A percentile compares a stretch with the other conserved stretches of the same genome.
phyloP scores from a whole-genome alignment of 805 yeast species.

The Brettanomyces naardenensis region DNA sequence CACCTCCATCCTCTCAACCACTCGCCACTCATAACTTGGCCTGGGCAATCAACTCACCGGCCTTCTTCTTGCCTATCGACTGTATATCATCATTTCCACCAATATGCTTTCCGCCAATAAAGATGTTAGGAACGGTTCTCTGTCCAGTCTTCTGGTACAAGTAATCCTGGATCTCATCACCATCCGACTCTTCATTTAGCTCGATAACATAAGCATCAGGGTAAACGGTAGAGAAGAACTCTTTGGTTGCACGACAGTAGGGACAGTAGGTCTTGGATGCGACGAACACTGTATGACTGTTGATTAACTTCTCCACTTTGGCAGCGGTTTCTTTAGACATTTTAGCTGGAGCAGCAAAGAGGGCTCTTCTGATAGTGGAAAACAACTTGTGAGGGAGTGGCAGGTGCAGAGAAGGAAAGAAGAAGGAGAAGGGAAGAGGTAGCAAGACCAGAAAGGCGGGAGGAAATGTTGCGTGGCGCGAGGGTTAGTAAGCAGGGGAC shows the following conservation, averaged over 20 bases:
- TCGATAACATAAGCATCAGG: constrained; percentile 48
- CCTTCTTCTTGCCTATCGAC: constrained; percentile 37
- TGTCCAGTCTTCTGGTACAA: constrained; percentile 75
- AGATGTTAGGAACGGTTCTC: constrained; percentile 88
- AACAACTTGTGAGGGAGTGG: constrained; percentile 19
- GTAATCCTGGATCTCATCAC: constrained; percentile 75
- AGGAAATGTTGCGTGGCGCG: no score
- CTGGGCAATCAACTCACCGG: neutral
- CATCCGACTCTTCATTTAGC: constrained; percentile 53
- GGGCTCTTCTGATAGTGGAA: constrained; percentile 20
- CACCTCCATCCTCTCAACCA: no score
- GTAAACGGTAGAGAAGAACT: constrained; percentile 28
- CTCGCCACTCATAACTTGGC: neutral
- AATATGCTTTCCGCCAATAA: constrained; percentile 83
- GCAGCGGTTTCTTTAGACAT: constrained; percentile 50
- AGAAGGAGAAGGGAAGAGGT: neutral
- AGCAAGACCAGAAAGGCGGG: no score
- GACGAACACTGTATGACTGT: constrained; percentile 59
- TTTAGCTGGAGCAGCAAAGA: constrained; percentile 32
- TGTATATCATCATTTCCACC: constrained; percentile 94
- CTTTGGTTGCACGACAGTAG: constrained; percentile 46
- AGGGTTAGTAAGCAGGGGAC: no score
- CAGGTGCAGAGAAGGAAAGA: neutral
- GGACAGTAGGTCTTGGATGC: constrained; percentile 81
- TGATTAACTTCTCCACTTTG: constrained; percentile 58